Evolutionary conservation across 1,284 basidiomycete genomes (phyloP).

Genomic region (Malassezia japonica): DNA sequence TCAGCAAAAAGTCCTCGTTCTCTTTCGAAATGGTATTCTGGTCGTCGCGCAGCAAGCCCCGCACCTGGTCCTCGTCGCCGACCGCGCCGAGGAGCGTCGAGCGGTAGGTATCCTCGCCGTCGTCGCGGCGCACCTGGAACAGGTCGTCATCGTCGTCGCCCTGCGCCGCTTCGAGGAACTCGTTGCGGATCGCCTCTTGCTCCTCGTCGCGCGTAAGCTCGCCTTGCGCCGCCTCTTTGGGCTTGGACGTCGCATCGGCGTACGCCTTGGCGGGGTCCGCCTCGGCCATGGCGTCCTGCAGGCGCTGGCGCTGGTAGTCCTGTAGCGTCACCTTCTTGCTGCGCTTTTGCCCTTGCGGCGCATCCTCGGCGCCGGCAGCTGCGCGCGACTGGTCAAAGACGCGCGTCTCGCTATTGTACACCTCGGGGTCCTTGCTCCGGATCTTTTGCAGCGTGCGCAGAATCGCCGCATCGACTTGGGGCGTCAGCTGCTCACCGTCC

Average conservation of each 20-base stretch:
- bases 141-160: conserved; percentile 10
- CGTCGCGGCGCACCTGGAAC: conserved; percentile 7
- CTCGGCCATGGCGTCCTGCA: conserved; percentile 38
- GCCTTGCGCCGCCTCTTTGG: not conserved
- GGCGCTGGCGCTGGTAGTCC: conserved; percentile 41
- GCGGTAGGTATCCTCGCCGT: conserved; percentile 1
- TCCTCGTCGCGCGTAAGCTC: conserved; percentile 13
- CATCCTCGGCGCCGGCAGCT: not conserved
- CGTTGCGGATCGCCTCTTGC: conserved; percentile 14
- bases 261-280: conserved; percentile 38
- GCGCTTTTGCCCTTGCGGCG: not conserved
- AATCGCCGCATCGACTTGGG: conserved; percentile 87
- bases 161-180: conserved; percentile 12
- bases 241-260: conserved; percentile 38
- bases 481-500: conserved; percentile 88
- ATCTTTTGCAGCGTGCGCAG: conserved; percentile 81
- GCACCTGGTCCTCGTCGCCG: conserved; percentile 6
- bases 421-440: conserved; percentile 68
- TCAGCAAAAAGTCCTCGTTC: conserved; percentile 76
- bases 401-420: conserved; percentile 58
- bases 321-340: conserved; percentile 39
- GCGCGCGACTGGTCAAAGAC: conserved; percentile 37
- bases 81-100: conserved; percentile 6
- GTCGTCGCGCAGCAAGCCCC: conserved; percentile 8
- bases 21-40: conserved; percentile 51